Percentiles rank a stretch among this genome's conserved stretches.
Evolutionary conservation across 2,329 filamentous ascomycete species (phyloP).

Genomic region (Lizonia empirigonia): DNA sequence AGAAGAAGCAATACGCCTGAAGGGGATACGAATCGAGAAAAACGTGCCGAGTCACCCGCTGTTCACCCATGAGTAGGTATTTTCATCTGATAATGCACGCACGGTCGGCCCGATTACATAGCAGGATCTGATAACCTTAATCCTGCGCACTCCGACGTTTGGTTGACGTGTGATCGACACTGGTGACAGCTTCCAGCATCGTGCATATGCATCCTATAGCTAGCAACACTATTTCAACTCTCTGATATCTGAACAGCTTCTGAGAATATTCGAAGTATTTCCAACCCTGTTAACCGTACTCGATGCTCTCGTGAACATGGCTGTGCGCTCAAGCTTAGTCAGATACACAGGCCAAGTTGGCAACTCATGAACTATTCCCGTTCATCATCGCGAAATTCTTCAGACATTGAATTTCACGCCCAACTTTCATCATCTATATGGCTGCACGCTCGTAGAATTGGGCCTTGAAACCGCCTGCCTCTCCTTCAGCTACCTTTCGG

Average conservation of each 20-base stretch:
- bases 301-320: background rate
- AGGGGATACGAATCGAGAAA: background rate
- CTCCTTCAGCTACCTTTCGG: background rate
- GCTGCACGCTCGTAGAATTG: background rate
- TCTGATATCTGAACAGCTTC: background rate
- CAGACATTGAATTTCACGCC: background rate
- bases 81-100: conserved; percentile 17
- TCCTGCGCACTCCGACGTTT: background rate
- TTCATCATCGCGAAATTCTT: conserved; percentile 5
- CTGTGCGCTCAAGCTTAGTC: conserved; percentile 5
- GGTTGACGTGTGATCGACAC: background rate
- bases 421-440: conserved; percentile 1
- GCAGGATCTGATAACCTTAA: conserved; percentile 18
- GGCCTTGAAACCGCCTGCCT: conserved; percentile 1
- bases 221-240: background rate
- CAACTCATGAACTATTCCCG: background rate
- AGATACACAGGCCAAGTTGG: conserved; percentile 4
- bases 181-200: background rate
- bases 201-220: background rate
- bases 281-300: no score
- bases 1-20: background rate
- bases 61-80: background rate
- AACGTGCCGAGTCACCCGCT: conserved; percentile 10
- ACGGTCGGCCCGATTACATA: conserved; percentile 5
- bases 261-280: background rate